A percentile compares a stretch with the other conserved stretches of the same genome.
These are phyloP conservation scores for Zygoascus biomembranicola DNA, from an alignment of 805 yeast species.

Conservation along the genomic window DNA sequence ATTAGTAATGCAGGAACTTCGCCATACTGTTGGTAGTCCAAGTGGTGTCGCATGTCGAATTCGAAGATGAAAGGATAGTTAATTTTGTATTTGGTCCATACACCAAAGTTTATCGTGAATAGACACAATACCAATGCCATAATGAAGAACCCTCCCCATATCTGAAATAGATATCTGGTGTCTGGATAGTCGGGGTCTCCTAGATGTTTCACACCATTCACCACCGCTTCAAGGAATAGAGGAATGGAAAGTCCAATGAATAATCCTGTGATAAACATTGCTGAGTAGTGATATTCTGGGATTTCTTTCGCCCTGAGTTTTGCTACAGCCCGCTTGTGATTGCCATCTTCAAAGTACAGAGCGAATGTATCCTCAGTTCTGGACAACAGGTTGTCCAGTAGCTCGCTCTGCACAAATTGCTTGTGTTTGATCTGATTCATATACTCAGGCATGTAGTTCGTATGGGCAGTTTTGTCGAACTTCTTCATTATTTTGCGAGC, in stretches of 20 bases:
- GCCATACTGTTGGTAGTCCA: slow-evolving; percentile 59
- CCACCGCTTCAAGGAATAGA: slow-evolving; percentile 51
- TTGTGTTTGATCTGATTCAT: slow-evolving; percentile 49
- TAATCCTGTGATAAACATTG: slow-evolving; percentile 55
- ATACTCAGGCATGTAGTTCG: slow-evolving; percentile 38
- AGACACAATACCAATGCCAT: slow-evolving; percentile 50
- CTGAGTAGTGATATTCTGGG: slow-evolving; percentile 30
- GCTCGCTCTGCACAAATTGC: slow-evolving; percentile 51
- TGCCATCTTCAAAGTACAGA: slow-evolving; percentile 57
- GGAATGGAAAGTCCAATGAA: slow-evolving; percentile 66
- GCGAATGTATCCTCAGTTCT: slow-evolving; percentile 65
- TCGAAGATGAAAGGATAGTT: slow-evolving; percentile 92
- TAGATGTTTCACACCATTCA: slow-evolving; percentile 39
- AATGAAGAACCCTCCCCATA: slow-evolving; percentile 89
- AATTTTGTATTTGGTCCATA: slow-evolving; percentile 68
- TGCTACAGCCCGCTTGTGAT: slow-evolving; percentile 64
- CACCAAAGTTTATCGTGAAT: slow-evolving; percentile 59
- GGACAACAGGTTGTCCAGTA: slow-evolving; percentile 52
- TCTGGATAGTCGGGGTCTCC: slow-evolving; percentile 40
- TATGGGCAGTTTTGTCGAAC: slow-evolving; percentile 65
- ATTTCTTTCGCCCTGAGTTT: slow-evolving; percentile 46
- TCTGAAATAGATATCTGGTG: slow-evolving; percentile 58
- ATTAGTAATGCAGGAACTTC: slow-evolving; percentile 55
- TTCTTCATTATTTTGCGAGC: slow-evolving; percentile 84
- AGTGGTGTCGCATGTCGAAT: slow-evolving; percentile 57